Base-by-base conservation (phyloP, 1,139 yeast genomes). In the Hemisphaericaspora xylofermentans region DNA sequence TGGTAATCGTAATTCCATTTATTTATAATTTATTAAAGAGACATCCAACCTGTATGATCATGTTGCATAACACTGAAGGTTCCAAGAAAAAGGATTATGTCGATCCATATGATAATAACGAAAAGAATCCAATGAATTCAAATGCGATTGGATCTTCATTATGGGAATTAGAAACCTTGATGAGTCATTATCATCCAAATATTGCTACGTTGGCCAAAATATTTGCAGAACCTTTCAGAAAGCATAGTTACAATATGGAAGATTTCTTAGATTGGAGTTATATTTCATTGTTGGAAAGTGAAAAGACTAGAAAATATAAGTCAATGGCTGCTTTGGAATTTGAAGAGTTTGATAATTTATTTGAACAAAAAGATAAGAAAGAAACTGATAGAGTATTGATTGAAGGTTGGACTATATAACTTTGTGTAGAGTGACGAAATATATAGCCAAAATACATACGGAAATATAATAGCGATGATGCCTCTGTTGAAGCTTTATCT, bases 211-310 rank as follows among this genome's bases (percentile, higher is more conserved):
- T 93, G 53, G 97, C 97, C 10, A 84, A 81, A 58, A 87, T 93
- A 31, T 85, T 87, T 58, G 75, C 82, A 17, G 97, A 93, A 60
- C 97, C 96, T 3, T 91, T 93, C 66, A 80, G 84, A 57, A 94
- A 93, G 61, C 84, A 86, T 44, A 78, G 78, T 52, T 93, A 94
- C 61, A 86, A 87, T 57, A 72, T 93, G 71, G 98, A 93, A 58
- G 98, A 93, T 61, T 93, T 93, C 66, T 68, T 93, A 57, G 96
- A 91, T 61, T 93, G 96, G 88, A 82, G 84, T 43, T 93, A 91
- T 58, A 70, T 74, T 42, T 76, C 89, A 9, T 72, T 93, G 47
- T 62, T 89, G 52, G 85, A 82, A 21, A 82, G 88, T 49, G 98
- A 93, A 61, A 67, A 76, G 45, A 72, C 73, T 17, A 84, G 95